These are phyloP conservation scores for Alternaria ventricosa DNA, from an alignment of 2,329 filamentous ascomycete genomes.

Conservation along the genomic window DNA sequence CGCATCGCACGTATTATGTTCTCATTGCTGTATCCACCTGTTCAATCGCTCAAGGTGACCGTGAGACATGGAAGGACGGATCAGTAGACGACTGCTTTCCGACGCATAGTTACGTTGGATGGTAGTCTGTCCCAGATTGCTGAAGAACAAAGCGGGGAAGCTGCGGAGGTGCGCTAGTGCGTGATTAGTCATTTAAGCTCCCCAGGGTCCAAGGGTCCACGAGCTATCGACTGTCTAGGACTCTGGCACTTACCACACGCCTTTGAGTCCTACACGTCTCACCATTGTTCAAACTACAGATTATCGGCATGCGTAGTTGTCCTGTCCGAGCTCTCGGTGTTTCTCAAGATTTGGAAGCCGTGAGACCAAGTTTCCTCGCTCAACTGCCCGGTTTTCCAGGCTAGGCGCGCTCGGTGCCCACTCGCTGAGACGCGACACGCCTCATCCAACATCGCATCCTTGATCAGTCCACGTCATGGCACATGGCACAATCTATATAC, in stretches of 20 bases:
- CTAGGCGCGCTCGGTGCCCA: background rate
- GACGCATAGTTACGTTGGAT: background rate
- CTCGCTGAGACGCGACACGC: conserved; percentile 6
- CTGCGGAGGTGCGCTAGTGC: background rate
- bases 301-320: no score
- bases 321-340: background rate
- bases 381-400: conserved; percentile 1
- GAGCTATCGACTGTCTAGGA: background rate
- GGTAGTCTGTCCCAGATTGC: background rate
- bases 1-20: no score
- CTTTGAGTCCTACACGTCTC: background rate
- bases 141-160: background rate
- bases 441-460: conserved; percentile 5
- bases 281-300: no score
- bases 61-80: background rate
- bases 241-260: background rate
- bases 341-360: background rate
- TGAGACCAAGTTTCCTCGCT: background rate
- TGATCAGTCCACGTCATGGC: conserved; percentile 11
- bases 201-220: background rate
- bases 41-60: no score
- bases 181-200: background rate
- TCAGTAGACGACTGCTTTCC: background rate
- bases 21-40: no score
- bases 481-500: background rate